These are phyloP conservation scores for Xylariaceae sp. DNA, from an alignment of 2,329 filamentous ascomycete genomes.

Conservation along the genomic window DNA sequence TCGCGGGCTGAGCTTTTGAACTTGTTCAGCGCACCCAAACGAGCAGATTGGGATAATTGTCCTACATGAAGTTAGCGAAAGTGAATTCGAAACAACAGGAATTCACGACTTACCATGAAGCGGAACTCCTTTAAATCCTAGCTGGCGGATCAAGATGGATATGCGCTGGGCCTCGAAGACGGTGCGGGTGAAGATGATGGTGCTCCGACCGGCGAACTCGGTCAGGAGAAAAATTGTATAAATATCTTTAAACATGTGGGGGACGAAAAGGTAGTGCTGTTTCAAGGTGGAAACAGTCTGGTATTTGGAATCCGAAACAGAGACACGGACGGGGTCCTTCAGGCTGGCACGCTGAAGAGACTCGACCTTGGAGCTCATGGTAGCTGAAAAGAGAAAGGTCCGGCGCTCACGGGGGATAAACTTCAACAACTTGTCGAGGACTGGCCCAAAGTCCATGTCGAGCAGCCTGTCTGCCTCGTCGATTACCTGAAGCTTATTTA, in stretches of 20 bases:
- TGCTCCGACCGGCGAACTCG: conserved; percentile 80
- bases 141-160: conserved; percentile 74
- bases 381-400: conserved; percentile 91
- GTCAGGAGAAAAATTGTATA: conserved; percentile 85
- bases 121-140: conserved; percentile 89
- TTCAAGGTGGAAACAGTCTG: conserved; percentile 88
- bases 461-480: conserved; percentile 91
- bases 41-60: conserved; percentile 82
- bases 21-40: conserved; percentile 84
- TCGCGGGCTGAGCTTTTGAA: conserved; percentile 79
- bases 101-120: conserved; percentile 60
- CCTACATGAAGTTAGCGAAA: conserved; percentile 34
- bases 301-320: conserved; percentile 78
- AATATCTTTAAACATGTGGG: conserved; percentile 82
- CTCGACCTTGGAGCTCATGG: conserved; percentile 86
- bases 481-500: conserved; percentile 52
- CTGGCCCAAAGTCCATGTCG: conserved; percentile 90
- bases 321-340: conserved; percentile 78
- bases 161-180: conserved; percentile 87
- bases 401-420: conserved; percentile 69
- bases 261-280: conserved; percentile 83
- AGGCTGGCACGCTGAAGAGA: conserved; percentile 86
- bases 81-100: neutral
- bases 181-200: conserved; percentile 88
- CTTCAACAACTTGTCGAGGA: conserved; percentile 89